phyloP scores from a whole-genome alignment of 208 protist species.

The Spironucleus salmonicida region DNA sequence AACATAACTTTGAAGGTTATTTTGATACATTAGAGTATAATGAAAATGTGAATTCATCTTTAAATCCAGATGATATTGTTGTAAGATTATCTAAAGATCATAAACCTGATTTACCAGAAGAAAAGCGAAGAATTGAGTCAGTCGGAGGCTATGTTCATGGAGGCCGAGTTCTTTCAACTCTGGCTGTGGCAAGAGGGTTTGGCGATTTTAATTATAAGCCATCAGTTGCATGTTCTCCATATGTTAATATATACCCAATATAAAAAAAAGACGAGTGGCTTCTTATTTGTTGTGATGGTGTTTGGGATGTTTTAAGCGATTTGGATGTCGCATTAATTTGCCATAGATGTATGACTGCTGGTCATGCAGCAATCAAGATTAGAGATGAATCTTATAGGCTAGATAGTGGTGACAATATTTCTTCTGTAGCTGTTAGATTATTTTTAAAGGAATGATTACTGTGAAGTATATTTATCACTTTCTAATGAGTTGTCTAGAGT shows the following conservation, averaged over 20 bases:
- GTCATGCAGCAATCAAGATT: slow-evolving; percentile 11
- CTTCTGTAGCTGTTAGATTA: too few relatives aligned
- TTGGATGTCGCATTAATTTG: slow-evolving; percentile 13
- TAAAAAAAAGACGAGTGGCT: slow-evolving; percentile 2
- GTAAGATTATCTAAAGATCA: slow-evolving; percentile 5
- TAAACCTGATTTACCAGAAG: slow-evolving; percentile 11
- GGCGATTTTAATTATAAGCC: slow-evolving; percentile 22
- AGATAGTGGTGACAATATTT: slow-evolving; percentile 34
- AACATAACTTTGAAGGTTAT: too few relatives aligned
- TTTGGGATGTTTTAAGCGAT: slow-evolving; percentile 33
- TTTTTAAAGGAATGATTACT: too few relatives aligned
- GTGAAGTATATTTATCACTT: too few relatives aligned
- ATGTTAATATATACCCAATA: slow-evolving; percentile 1
- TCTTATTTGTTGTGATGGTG: slow-evolving; percentile 34
- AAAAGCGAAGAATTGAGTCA: slow-evolving; percentile 7
- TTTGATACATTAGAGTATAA: too few relatives aligned
- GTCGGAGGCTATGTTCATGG: slow-evolving; percentile 19
- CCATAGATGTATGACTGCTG: neutral
- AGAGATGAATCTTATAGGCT: slow-evolving; percentile 27
- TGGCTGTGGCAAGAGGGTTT: slow-evolving; percentile 9
- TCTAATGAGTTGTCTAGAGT: too few relatives aligned
- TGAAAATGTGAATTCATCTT: too few relatives aligned
- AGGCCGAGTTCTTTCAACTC: slow-evolving; percentile 17
- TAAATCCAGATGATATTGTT: neutral
- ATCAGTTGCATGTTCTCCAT: neutral